These are phyloP conservation scores for Arachis monticola DNA, from an alignment of 331 rosid species.

Conservation along the genomic window DNA sequence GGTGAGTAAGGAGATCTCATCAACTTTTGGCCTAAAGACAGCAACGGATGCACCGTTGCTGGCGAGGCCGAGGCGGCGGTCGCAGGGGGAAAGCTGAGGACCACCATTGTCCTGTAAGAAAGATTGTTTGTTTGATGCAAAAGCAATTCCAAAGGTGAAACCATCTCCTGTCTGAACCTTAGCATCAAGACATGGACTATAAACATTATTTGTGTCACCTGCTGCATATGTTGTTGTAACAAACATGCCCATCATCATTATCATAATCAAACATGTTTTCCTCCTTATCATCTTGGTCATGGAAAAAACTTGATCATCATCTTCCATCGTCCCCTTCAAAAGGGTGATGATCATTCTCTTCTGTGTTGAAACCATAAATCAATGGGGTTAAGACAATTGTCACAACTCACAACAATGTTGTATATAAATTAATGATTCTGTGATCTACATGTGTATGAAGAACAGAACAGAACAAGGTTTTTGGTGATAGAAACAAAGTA, in stretches of 20 bases:
- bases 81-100: conserved; percentile 90
- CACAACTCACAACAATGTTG: not conserved
- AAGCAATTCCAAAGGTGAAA: conserved; percentile 79
- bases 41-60: conserved; percentile 54
- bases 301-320: conserved; percentile 17
- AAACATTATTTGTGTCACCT: conserved; percentile 64
- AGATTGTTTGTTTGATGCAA: conserved; percentile 60
- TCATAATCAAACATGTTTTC: conserved; percentile 23
- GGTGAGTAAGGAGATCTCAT: conserved; percentile 76
- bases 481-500: conserved; percentile 48
- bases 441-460: not conserved
- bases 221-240: conserved; percentile 44
- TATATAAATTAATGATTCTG: not conserved
- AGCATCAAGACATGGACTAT: conserved; percentile 79
- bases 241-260: conserved; percentile 42
- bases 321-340: conserved; percentile 44
- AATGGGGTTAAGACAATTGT: not conserved
- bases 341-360: conserved; percentile 23
- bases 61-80: conserved; percentile 61
- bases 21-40: conserved; percentile 76
- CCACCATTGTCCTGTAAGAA: conserved; percentile 55
- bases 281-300: conserved; percentile 40
- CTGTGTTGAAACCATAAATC: conserved; percentile 9
- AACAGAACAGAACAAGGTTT: conserved; percentile 15
- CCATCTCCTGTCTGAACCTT: conserved; percentile 72